Evolutionary conservation across 495 filamentous ascomycete species (phyloP), one percentile per base, ranked within the genome.

Genomic region (Platismatia glauca): DNA sequence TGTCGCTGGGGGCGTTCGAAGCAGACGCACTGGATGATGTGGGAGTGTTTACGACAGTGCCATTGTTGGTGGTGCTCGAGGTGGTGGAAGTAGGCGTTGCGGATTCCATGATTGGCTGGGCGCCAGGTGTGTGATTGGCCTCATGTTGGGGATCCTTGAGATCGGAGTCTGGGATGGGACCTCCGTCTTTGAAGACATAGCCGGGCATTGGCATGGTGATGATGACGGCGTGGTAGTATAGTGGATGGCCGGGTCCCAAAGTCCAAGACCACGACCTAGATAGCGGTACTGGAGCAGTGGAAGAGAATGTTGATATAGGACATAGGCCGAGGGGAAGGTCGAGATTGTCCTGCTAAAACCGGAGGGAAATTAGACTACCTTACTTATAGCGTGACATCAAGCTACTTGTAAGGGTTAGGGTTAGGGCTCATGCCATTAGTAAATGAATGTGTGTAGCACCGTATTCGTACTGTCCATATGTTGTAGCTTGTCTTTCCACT

Each of bases 1-100:
- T 81, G 15, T 79, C 78, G 8, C 79, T 79, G 27, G 78, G 74
- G 13, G 57, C 59, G 55, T 65, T 63, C 4, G 58, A 64, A 12
- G 39, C 60, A 31, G 63, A 53, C 24, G 63, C 55, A 43, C 61
- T 66, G 35, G 68, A 70, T 24, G 68, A 62, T 33, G 68, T 67
- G 11, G 68, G 68, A 16, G 57, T 62, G 22, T 68, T 61, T 20
- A 53, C 53, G 15, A 66, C 67, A 43, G 56, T 53, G 34, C 52
- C 58, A 44, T 57, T 60, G 44, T 56, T 48, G n/a, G 61, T 46
- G 18, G 1, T 33, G 16, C 29, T 53, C 5, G 53, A 44, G 31
- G 55, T 60, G 8, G 67, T 70, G 37, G 64, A 65, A n/a, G 63
- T 35, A 37, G 57, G 44, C 20, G 55, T 62, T 48, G 59, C 55